These are phyloP conservation scores for Ophiostoma sp. DNA, from an alignment of 2,329 filamentous ascomycete species.

Conservation along the genomic window DNA sequence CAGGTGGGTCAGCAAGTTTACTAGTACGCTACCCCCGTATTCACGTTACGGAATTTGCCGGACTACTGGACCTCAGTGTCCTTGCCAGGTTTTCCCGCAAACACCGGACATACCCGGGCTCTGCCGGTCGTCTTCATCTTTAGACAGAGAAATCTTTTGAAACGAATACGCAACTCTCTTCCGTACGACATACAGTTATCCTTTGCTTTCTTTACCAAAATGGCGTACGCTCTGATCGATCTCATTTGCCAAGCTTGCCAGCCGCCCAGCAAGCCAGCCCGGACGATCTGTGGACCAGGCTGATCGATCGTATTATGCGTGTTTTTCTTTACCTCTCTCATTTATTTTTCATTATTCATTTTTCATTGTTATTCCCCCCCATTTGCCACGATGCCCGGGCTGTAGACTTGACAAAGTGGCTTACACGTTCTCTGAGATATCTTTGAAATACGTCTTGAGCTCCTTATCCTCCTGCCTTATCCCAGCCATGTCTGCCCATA, in stretches of 20 bases:
- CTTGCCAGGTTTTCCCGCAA: neutral
- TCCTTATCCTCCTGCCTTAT: neutral
- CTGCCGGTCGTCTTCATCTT: neutral
- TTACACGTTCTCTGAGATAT: neutral
- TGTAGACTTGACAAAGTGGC: neutral
- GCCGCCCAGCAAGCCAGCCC: neutral
- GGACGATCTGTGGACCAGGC: neutral
- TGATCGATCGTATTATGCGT: neutral
- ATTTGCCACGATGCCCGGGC: neutral
- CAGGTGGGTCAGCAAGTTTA: neutral
- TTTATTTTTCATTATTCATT: neutral
- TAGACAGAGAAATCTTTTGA: neutral
- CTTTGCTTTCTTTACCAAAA: neutral
- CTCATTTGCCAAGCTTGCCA: neutral
- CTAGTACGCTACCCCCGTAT: neutral
- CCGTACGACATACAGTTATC: neutral
- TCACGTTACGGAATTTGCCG: neutral
- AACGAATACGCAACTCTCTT: neutral
- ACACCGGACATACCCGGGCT: neutral
- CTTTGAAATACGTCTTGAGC: neutral
- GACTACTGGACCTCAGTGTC: neutral
- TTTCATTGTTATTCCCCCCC: neutral
- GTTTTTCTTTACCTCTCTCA: neutral
- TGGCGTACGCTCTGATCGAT: neutral
- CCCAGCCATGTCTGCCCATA: conserved; percentile 6